A percentile compares a stretch with the other conserved stretches of the same genome.
Conservation (phyloP, 805 yeast genomes). For the Kodamaea laetipori region DNA sequence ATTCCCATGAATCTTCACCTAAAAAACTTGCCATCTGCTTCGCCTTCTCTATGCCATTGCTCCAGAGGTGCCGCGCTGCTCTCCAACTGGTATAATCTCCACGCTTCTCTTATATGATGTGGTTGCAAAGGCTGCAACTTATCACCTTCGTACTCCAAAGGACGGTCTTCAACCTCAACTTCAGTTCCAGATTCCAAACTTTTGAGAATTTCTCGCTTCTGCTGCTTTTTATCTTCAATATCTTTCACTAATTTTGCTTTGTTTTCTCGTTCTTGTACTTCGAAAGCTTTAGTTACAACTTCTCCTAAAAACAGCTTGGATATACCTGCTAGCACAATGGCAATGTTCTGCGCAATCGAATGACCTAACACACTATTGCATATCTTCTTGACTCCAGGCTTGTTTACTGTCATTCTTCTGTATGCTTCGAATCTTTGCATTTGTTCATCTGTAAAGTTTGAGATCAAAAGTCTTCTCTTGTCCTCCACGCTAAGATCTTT, state of each 20-base stretch:
- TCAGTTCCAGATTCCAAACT: constrained; percentile 43
- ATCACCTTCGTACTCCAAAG: constrained; percentile 40
- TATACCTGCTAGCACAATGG: constrained; percentile 80
- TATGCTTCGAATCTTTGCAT: constrained; percentile 85
- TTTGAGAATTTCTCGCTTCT: constrained; percentile 34
- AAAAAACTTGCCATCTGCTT: constrained; percentile 69
- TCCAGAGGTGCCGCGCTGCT: constrained; percentile 61
- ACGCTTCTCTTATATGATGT: constrained; percentile 85
- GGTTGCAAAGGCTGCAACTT: constrained; percentile 68
- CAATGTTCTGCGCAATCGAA: constrained; percentile 74
- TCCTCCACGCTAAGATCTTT: constrained; percentile 50
- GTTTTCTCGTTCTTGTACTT: constrained; percentile 60
- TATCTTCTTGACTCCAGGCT: constrained; percentile 75
- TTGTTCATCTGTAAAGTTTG: constrained; percentile 77
- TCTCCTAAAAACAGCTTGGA: constrained; percentile 91
- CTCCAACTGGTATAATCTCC: constrained; percentile 74
- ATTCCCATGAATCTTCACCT: too few relatives aligned
- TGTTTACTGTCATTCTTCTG: constrained; percentile 64
- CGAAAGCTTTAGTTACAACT: constrained; percentile 77
- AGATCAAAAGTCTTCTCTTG: constrained; percentile 60
- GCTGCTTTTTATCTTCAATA: constrained; percentile 43
- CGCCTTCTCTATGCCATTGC: constrained; percentile 71
- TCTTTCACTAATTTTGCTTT: constrained; percentile 42
- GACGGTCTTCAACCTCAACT: constrained; percentile 29
- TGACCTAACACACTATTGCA: constrained; percentile 81